phyloP scores from a whole-genome alignment of 169 alveolate species.

The Cytauxzoon felis region DNA sequence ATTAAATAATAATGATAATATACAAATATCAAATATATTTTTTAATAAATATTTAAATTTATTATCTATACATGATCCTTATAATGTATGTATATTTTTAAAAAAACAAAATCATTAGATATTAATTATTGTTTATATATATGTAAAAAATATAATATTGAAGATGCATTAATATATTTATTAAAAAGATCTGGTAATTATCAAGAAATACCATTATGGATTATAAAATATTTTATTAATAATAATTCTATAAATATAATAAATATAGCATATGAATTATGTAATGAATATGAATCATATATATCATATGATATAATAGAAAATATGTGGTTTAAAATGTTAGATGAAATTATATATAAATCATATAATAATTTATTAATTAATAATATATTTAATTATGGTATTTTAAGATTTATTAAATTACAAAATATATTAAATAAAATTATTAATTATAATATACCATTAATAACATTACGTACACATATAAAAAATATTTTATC shows the following conservation, averaged over 20 bases:
- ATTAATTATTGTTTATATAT: constrained; percentile 25
- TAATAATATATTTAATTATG: constrained; percentile 37
- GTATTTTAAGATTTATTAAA: constrained; percentile 31
- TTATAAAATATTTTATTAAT: constrained; percentile 21
- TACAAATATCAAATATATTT: constrained; percentile 14
- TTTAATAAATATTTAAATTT: constrained; percentile 34
- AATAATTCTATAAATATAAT: background rate
- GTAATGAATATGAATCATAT: constrained; percentile 1
- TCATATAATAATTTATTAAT: too few species aligned
- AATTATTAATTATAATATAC: constrained; percentile 29
- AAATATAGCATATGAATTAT: constrained; percentile 15
- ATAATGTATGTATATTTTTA: constrained; percentile 38
- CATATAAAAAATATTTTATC: constrained; percentile 21
- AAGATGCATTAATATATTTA: constrained; percentile 49
- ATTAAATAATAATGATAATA: too few species aligned
- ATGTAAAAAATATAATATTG: constrained; percentile 26
- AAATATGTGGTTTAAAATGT: constrained; percentile 38
- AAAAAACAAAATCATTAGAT: constrained; percentile 34
- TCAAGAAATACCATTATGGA: constrained; percentile 28
- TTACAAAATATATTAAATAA: constrained; percentile 26
- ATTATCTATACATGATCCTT: constrained; percentile 28
- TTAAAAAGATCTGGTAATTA: constrained; percentile 48
- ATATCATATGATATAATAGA: constrained; percentile 38
- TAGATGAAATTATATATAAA: constrained; percentile 5
- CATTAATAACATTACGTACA: constrained; percentile 1